Evolutionary conservation across 139 green algal species (phyloP), one percentile per base, ranked within the genome.

Genomic region (Deuterostichococcus epilithicus): DNA sequence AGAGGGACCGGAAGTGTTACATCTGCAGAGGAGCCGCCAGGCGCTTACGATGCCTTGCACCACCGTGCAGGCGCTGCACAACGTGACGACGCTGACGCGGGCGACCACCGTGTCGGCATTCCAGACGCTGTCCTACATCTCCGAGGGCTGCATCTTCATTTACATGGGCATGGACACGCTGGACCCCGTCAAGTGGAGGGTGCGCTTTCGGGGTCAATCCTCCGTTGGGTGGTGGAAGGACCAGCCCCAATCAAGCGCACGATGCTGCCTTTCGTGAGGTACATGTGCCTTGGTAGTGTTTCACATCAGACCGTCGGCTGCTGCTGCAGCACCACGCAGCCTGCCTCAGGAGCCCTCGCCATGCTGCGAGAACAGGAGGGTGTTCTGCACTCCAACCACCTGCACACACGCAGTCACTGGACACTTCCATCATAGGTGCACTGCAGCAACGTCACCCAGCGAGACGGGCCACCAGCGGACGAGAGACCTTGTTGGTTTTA

Each of bases 91-190:
- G 23, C 68, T 78, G 35, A 67, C 73, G 36, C 71, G 79, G 5
- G 79, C 76, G 13, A 80, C 79, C 0, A 73, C 59, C 1, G 69
- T 83, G 34, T 63, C 82, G n/a, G 83, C 86, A 6, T 91, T 91
- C 78, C 65, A 84, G 45, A 88, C 88, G 15, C 79, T 91, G n/a
- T 85, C 74, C 72, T 92, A 91, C 75, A 69, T 94, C 3, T 78
- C 83, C 8, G 91, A 96, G 82, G 89, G 86, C 36, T 80, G 91
- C 74, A 95, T 96, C 78, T 96, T 94, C 83, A 80, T 96, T 25
- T 94, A 92, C 81, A 81, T 94, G 39, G 91, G 91, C 72, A 88
- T 95, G 88, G 90, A 96, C 67, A 86, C 83, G 4, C 74, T 95
- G 66, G 90, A 96, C 73, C 88, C 89, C 0, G 66, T 86, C 45